Conservation (phyloP, 495 filamentous ascomycete genomes). For the Penicillium canariense region DNA sequence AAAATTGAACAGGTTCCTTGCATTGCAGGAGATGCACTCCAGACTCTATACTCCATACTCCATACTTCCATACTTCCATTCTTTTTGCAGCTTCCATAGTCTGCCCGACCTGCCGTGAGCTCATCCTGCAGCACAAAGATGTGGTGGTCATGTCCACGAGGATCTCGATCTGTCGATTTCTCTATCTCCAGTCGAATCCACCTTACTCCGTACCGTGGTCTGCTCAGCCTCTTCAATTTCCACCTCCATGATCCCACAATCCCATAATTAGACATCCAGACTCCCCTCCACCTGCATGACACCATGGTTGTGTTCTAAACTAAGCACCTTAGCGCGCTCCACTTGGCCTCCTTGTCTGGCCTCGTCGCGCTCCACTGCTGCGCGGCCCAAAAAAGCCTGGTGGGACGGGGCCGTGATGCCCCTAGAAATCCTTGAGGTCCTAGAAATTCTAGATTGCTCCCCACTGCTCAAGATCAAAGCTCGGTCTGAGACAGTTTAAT, state of each 20-base stretch:
- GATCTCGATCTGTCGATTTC: not conserved
- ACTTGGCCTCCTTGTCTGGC: slow-evolving; percentile 21
- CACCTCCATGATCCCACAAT: not conserved
- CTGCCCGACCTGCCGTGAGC: not conserved
- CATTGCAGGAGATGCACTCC: slow-evolving; percentile 8
- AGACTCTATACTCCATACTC: not conserved
- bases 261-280: not conserved
- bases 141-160: too few relatives aligned
- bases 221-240: not conserved
- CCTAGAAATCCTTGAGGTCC: slow-evolving; percentile 3
- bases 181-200: not conserved
- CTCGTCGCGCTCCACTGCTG: slow-evolving; percentile 26
- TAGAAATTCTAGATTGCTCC: not conserved
- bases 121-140: too few relatives aligned
- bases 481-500: too few relatives aligned
- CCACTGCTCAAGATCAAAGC: not conserved
- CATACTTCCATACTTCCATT: not conserved
- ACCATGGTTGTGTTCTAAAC: slow-evolving; percentile 17
- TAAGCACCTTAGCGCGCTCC: slow-evolving; percentile 30
- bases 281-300: not conserved
- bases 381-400: slow-evolving; percentile 19
- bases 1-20: slow-evolving; percentile 13
- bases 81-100: not conserved
- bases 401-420: slow-evolving; percentile 12
- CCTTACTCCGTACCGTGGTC: not conserved